These are phyloP conservation scores for Gentiana straminea DNA, from an alignment of 257 asterid genomes.

Conservation along the genomic window DNA sequence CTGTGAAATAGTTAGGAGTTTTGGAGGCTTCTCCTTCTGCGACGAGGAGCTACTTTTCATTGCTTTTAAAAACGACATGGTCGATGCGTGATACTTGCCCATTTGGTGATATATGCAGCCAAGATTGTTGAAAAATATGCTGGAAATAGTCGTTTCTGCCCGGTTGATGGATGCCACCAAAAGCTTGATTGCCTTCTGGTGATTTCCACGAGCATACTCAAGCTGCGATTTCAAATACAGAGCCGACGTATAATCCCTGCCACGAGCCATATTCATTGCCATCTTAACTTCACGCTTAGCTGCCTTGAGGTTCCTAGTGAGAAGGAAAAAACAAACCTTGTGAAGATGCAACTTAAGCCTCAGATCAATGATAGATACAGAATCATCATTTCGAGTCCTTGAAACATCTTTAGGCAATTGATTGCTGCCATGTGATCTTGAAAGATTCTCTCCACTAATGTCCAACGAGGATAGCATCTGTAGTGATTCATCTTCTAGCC, in stretches of 20 bases:
- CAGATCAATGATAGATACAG: conserved; percentile 42
- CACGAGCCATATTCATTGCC: conserved; percentile 80
- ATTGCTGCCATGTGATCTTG: conserved; percentile 36
- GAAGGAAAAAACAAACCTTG: conserved; percentile 71
- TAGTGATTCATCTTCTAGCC: conserved; percentile 64
- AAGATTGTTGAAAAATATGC: conserved; percentile 75
- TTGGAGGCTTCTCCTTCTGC: conserved; percentile 50
- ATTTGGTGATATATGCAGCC: conserved; percentile 75
- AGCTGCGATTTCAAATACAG: conserved; percentile 87
- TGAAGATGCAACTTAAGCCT: conserved; percentile 67
- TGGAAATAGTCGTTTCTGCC: conserved; percentile 47
- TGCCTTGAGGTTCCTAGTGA: conserved; percentile 70
- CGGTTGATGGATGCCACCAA: conserved; percentile 57
- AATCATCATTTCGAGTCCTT: conserved; percentile 37
- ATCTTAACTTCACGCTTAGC: conserved; percentile 90
- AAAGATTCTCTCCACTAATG: conserved; percentile 37
- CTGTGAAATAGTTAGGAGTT: conserved; percentile 50
- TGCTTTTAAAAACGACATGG: conserved; percentile 65
- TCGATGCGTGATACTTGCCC: conserved; percentile 66
- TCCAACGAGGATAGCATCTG: conserved; percentile 55
- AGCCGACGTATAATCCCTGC: conserved; percentile 62
- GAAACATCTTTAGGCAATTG: conserved; percentile 18
- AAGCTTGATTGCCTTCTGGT: conserved; percentile 71
- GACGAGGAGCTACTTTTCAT: conserved; percentile 35
- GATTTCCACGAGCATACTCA: conserved; percentile 81